These are phyloP conservation scores for Phlyctochytrium bullatum DNA, from an alignment of 192 early-diverging fungal genomes.

Conservation along the genomic window DNA sequence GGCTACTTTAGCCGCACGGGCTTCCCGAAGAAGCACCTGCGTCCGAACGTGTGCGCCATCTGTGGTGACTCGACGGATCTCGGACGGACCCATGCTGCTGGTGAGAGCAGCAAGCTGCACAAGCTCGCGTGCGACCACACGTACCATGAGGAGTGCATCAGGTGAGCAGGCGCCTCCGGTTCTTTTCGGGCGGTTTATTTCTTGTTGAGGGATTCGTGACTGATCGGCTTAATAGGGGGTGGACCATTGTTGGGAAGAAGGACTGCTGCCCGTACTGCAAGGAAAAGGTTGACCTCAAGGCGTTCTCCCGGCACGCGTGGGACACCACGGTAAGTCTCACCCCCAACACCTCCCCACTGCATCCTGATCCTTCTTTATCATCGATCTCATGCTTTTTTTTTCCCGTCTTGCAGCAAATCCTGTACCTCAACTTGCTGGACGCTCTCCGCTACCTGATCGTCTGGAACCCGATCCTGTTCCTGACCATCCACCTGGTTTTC, in stretches of 20 bases:
- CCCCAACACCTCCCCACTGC: too few species aligned
- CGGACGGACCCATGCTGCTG: neutral
- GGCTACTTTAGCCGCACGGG: conserved; percentile 46
- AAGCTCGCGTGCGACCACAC: conserved; percentile 38
- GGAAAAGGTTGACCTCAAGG: conserved; percentile 52
- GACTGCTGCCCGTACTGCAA: conserved; percentile 56
- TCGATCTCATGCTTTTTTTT: neutral
- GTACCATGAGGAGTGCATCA: conserved; percentile 48
- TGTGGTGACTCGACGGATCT: conserved; percentile 46
- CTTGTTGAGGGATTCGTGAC: conserved; percentile 4
- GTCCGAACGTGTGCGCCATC: conserved; percentile 48
- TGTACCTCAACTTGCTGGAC: conserved; percentile 49
- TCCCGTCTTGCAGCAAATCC: conserved; percentile 16
- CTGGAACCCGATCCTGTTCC: conserved; percentile 53
- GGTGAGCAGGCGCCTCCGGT: neutral
- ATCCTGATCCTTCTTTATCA: neutral
- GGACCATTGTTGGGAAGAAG: conserved; percentile 57
- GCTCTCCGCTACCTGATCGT: conserved; percentile 50
- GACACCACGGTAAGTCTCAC: conserved; percentile 37
- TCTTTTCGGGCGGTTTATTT: conserved; percentile 5
- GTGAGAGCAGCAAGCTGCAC: conserved; percentile 15
- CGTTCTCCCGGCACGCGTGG: conserved; percentile 49
- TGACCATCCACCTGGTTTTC: conserved; percentile 46
- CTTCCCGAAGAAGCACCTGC: conserved; percentile 50
- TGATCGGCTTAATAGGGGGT: conserved; percentile 22